Evolutionary conservation across 768 basidiomycete genomes (phyloP).

Genomic region (Lentinula boryana): DNA sequence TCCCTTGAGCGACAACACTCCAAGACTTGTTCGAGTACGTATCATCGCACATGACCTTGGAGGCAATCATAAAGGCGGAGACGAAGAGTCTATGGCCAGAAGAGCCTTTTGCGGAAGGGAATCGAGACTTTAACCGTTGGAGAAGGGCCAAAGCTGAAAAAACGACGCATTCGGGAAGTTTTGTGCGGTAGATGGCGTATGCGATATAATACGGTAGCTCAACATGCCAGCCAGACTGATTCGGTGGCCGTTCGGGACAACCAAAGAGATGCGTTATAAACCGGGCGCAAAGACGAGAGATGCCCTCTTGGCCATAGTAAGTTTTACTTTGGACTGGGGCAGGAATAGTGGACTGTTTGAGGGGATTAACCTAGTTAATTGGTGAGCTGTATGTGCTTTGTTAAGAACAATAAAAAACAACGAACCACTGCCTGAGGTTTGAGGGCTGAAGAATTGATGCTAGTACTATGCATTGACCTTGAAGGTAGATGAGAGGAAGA

Average conservation of each 20-base stretch:
- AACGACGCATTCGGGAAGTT: slow-evolving; percentile 63
- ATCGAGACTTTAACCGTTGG: slow-evolving; percentile 80
- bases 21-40: slow-evolving; percentile 93
- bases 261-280: slow-evolving; percentile 85
- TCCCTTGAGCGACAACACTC: slow-evolving; percentile 83
- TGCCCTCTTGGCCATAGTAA: slow-evolving; percentile 71
- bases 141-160: slow-evolving; percentile 68
- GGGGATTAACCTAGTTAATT: neutral
- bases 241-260: slow-evolving; percentile 76
- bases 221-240: slow-evolving; percentile 46
- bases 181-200: slow-evolving; percentile 81
- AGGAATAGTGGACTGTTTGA: neutral
- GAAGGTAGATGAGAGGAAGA: neutral
- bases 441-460: neutral
- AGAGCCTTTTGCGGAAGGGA: slow-evolving; percentile 84
- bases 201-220: slow-evolving; percentile 76
- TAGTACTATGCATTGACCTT: neutral
- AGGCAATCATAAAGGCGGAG: slow-evolving; percentile 89
- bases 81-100: slow-evolving; percentile 89
- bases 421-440: neutral
- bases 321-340: slow-evolving; percentile 11
- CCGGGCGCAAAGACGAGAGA: slow-evolving; percentile 64
- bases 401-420: neutral
- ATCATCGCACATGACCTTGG: slow-evolving; percentile 88
- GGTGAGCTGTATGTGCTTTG: neutral